Percentiles rank a stretch among this genome's conserved stretches.
Conservation (phyloP, 768 basidiomycete species). For the Boletus sp. region DNA sequence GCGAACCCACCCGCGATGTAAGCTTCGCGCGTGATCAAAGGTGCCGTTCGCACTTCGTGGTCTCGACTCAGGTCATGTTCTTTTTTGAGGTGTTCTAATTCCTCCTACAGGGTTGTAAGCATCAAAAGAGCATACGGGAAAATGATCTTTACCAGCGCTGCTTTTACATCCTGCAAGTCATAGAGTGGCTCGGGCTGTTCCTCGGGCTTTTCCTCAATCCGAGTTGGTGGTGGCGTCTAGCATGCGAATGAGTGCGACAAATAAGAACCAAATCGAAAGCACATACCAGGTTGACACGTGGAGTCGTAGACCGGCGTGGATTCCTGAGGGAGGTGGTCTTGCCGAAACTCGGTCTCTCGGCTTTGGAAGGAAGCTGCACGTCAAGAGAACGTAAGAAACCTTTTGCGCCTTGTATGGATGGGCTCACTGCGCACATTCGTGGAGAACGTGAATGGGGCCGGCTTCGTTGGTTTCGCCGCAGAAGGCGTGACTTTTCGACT, state of each 20-base stretch:
- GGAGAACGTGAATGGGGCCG: conserved; percentile 7
- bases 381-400: background rate
- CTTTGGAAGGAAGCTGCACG: background rate
- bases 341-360: background rate
- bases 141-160: background rate
- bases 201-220: background rate
- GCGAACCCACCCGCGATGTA: conserved; percentile 26
- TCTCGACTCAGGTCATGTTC: conserved; percentile 13
- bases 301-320: background rate
- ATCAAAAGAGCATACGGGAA: background rate
- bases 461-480: background rate
- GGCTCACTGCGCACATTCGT: background rate
- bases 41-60: conserved; percentile 41
- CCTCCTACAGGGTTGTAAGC: background rate
- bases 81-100: conserved; percentile 10
- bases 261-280: background rate
- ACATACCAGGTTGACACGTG: background rate
- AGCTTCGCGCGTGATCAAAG: conserved; percentile 47
- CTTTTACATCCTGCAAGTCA: conserved; percentile 7
- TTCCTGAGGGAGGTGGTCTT: background rate
- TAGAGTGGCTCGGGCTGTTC: conserved; percentile 1
- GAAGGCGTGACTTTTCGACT: conserved; percentile 1
- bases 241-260: background rate
- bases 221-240: background rate
- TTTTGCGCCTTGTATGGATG: background rate